These are phyloP conservation scores for Plasmodium yoelii DNA, from an alignment of 169 alveolate species.

Conservation along the genomic window DNA sequence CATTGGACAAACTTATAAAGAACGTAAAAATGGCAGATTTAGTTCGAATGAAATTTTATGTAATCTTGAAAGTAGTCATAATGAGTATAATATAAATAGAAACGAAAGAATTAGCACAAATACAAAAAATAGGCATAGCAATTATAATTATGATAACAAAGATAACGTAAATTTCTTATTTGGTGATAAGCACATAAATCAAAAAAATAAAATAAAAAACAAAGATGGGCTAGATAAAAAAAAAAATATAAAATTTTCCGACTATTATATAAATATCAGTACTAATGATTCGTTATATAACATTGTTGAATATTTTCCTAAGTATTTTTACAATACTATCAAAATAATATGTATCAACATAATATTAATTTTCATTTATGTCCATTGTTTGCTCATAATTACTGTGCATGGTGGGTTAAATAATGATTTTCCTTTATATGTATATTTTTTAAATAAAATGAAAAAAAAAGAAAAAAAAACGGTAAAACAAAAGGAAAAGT, in stretches of 20 bases:
- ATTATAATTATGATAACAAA: not conserved
- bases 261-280: too few species aligned
- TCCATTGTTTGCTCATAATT: constrained; percentile 40
- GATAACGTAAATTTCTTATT: too few species aligned
- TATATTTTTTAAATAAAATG: constrained; percentile 63
- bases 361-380: constrained; percentile 47
- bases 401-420: constrained; percentile 71
- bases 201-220: too few species aligned
- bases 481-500: constrained; percentile 16
- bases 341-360: constrained; percentile 53
- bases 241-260: not conserved
- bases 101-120: not conserved
- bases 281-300: constrained; percentile 15
- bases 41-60: too few species aligned
- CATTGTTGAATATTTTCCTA: constrained; percentile 60
- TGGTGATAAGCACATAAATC: too few species aligned
- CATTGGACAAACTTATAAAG: not conserved
- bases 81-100: not conserved
- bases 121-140: not conserved
- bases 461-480: constrained; percentile 36
- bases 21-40: not conserved
- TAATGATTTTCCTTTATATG: constrained; percentile 58
- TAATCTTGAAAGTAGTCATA: too few species aligned
- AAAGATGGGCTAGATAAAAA: not conserved
- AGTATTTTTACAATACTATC: constrained; percentile 30